phyloP scores from a whole-genome alignment of 345 rosid genomes.

The Kandelia obovata region DNA sequence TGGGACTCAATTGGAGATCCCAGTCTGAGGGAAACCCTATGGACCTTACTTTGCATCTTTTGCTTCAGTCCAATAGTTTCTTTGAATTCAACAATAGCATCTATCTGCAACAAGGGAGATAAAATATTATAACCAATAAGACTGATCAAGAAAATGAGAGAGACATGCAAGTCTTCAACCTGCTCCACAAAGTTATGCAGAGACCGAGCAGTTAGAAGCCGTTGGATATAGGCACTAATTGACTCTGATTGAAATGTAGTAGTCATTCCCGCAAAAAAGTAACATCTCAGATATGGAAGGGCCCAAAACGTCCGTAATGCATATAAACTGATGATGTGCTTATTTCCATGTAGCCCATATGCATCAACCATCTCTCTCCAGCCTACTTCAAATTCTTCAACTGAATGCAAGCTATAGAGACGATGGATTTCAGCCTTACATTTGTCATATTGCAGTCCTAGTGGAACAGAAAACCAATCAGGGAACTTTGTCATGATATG shows the following conservation, averaged over 20 bases:
- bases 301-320: slow-evolving; percentile 52
- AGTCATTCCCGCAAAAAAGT: slow-evolving; percentile 51
- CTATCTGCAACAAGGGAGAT: slow-evolving; percentile 32
- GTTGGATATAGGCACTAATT: slow-evolving; percentile 36
- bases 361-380: slow-evolving; percentile 49
- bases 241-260: slow-evolving; percentile 36
- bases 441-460: slow-evolving; percentile 45
- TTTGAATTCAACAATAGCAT: slow-evolving; percentile 34
- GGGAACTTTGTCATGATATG: slow-evolving; percentile 50
- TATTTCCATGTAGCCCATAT: slow-evolving; percentile 46
- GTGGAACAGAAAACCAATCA: slow-evolving; percentile 48
- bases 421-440: slow-evolving; percentile 51
- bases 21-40: slow-evolving; percentile 39
- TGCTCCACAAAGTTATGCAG: slow-evolving; percentile 43
- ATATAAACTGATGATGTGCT: slow-evolving; percentile 49
- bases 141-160: not conserved
- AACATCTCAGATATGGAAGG: slow-evolving; percentile 47
- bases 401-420: slow-evolving; percentile 34
- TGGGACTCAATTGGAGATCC: slow-evolving; percentile 69
- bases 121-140: not conserved
- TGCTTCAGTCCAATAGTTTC: slow-evolving; percentile 38
- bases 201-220: slow-evolving; percentile 41
- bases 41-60: slow-evolving; percentile 36
- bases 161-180: slow-evolving; percentile 18
- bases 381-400: slow-evolving; percentile 45